Percentiles rank a stretch among this genome's conserved stretches.
phyloP scores from a whole-genome alignment of 2,329 filamentous ascomycete species.

The Proliferodiscus dingleyae region DNA sequence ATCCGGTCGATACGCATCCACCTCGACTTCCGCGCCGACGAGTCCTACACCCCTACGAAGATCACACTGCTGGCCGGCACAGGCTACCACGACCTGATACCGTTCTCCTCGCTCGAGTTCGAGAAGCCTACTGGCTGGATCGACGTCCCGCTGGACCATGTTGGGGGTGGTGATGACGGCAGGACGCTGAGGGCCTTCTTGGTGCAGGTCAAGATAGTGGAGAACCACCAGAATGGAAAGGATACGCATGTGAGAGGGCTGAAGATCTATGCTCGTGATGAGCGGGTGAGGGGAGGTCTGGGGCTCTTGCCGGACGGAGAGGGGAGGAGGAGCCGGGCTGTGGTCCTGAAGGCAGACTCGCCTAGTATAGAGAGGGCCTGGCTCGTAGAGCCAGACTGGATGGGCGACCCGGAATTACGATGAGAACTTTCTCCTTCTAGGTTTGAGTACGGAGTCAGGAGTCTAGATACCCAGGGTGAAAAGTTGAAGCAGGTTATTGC shows the following conservation, averaged over 20 bases:
- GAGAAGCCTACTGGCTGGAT: conserved; percentile 84
- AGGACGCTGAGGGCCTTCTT: conserved; percentile 83
- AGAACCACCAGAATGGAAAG: conserved; percentile 99
- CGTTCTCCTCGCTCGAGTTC: conserved; percentile 77
- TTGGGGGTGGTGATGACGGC: conserved; percentile 53
- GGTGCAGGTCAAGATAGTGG: conserved; percentile 82
- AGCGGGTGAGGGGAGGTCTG: conserved; percentile 21
- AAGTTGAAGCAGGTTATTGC: background rate
- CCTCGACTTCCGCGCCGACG: conserved; percentile 87
- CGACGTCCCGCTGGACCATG: conserved; percentile 67
- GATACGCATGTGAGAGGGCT: conserved; percentile 95
- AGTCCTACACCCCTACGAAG: conserved; percentile 93
- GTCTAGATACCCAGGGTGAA: conserved; percentile 23
- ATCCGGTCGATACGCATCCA: conserved; percentile 77
- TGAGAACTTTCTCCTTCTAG: conserved; percentile 11
- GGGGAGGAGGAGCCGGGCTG: conserved; percentile 4
- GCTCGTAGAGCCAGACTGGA: conserved; percentile 30
- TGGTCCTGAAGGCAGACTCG: conserved; percentile 3
- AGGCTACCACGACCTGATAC: conserved; percentile 83
- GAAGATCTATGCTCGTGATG: conserved; percentile 65
- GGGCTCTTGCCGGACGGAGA: conserved; percentile 9
- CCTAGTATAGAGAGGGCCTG: conserved; percentile 16
- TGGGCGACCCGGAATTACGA: conserved; percentile 32
- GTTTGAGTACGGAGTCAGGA: conserved; percentile 13
- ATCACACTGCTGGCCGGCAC: conserved; percentile 87